Evolutionary conservation across 208 protist species (phyloP).

Genomic region (Crithidia expoeki): DNA sequence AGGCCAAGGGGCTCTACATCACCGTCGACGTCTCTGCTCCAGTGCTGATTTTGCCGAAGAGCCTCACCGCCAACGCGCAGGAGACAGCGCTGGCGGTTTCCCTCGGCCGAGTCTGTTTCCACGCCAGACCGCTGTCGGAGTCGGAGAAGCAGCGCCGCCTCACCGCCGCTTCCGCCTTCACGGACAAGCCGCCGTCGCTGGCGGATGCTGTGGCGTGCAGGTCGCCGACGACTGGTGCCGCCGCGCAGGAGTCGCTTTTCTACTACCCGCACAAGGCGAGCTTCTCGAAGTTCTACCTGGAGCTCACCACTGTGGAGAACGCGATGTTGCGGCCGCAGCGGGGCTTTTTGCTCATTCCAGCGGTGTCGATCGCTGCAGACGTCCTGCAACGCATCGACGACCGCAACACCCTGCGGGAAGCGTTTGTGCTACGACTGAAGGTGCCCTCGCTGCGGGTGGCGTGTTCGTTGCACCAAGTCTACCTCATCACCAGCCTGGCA

Average conservation of each 20-base stretch:
- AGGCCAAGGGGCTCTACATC: slow-evolving; percentile 66
- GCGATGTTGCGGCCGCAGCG: slow-evolving; percentile 55
- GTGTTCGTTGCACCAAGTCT: slow-evolving; percentile 76
- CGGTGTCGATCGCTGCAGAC: slow-evolving; percentile 69
- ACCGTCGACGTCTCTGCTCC: slow-evolving; percentile 78
- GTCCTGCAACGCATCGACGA: slow-evolving; percentile 81
- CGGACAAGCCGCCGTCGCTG: slow-evolving; percentile 8
- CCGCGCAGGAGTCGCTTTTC: slow-evolving; percentile 55
- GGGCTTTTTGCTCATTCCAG: slow-evolving; percentile 77
- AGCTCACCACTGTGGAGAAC: slow-evolving; percentile 70
- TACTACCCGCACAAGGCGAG: slow-evolving; percentile 78
- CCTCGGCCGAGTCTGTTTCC: slow-evolving; percentile 70
- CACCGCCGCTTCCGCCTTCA: slow-evolving; percentile 12
- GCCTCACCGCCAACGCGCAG: slow-evolving; percentile 36
- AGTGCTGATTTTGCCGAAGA: slow-evolving; percentile 71
- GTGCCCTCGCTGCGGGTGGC: slow-evolving; percentile 67
- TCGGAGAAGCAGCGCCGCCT: slow-evolving; percentile 58
- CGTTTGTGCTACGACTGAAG: slow-evolving; percentile 73
- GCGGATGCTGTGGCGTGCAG: not conserved
- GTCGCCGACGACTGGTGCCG: slow-evolving; percentile 2
- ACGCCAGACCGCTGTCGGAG: slow-evolving; percentile 66
- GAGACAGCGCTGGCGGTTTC: slow-evolving; percentile 72
- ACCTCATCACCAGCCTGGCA: slow-evolving; percentile 71
- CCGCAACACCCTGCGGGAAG: slow-evolving; percentile 45
- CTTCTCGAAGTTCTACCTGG: slow-evolving; percentile 79